These are phyloP conservation scores for Cryptococcus maquisensis DNA, from an alignment of 1,284 basidiomycete species.

Conservation along the genomic window DNA sequence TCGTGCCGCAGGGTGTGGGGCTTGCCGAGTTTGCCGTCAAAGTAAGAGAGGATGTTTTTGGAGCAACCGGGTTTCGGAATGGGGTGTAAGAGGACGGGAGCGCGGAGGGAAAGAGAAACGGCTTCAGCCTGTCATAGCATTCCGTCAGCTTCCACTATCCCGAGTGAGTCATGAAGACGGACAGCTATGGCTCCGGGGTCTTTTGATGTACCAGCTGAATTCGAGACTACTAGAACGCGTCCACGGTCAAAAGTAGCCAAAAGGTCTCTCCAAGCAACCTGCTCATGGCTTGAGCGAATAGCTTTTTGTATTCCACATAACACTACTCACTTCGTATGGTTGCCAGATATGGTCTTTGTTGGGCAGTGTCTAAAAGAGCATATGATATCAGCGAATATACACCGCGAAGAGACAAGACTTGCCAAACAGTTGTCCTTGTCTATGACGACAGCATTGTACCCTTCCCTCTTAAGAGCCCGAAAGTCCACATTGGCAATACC, in stretches of 20 bases:
- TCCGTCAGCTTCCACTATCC: background rate
- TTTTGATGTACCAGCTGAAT: slow-evolving; percentile 77
- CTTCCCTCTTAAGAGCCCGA: slow-evolving; percentile 64
- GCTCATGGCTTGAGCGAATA: slow-evolving; percentile 19
- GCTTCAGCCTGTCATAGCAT: slow-evolving; percentile 66
- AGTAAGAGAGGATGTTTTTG: slow-evolving; percentile 61
- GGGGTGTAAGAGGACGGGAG: slow-evolving; percentile 75
- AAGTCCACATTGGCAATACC: slow-evolving; percentile 88
- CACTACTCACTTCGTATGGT: slow-evolving; percentile 59
- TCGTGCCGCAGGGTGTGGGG: slow-evolving; percentile 18
- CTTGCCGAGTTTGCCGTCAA: slow-evolving; percentile 32
- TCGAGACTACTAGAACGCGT: slow-evolving; percentile 86
- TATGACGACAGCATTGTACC: slow-evolving; percentile 82
- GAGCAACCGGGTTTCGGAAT: slow-evolving; percentile 77
- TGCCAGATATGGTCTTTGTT: slow-evolving; percentile 67
- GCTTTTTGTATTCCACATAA: background rate
- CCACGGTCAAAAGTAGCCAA: slow-evolving; percentile 66
- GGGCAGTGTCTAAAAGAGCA: slow-evolving; percentile 63
- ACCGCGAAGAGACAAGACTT: slow-evolving; percentile 29
- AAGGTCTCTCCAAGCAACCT: slow-evolving; percentile 77
- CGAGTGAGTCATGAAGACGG: slow-evolving; percentile 25
- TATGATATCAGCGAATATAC: background rate
- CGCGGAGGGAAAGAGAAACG: slow-evolving; percentile 68
- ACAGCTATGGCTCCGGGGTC: slow-evolving; percentile 79
- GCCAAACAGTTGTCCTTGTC: slow-evolving; percentile 98